Conservation (phyloP, 148 eudicot species). For the Amaranthus cruentus region DNA sequence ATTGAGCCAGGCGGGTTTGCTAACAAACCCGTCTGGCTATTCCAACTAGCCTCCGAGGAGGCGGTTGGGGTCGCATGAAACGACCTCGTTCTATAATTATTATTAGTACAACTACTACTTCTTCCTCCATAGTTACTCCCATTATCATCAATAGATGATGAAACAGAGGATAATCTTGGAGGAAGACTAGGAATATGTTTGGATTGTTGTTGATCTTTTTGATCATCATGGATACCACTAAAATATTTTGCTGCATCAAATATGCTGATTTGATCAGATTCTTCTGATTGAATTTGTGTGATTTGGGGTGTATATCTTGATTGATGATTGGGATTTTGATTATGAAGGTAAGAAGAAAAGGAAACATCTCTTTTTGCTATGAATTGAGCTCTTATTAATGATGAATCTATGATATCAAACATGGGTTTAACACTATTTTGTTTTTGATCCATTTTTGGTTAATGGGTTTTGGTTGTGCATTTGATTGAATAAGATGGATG, state of each 20-base stretch:
- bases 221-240: slow-evolving; percentile 38
- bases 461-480: background rate
- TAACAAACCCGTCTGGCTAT: slow-evolving; percentile 72
- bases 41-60: slow-evolving; percentile 88
- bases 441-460: slow-evolving; percentile 17
- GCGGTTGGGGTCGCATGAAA: slow-evolving; percentile 71
- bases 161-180: slow-evolving; percentile 48
- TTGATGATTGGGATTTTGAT: slow-evolving; percentile 5
- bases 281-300: slow-evolving; percentile 22
- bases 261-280: slow-evolving; percentile 57
- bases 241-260: slow-evolving; percentile 79
- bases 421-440: slow-evolving; percentile 19
- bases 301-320: background rate
- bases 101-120: slow-evolving; percentile 12
- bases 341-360: slow-evolving; percentile 39
- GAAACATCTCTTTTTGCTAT: slow-evolving; percentile 31
- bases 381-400: slow-evolving; percentile 32
- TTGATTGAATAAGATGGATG: background rate
- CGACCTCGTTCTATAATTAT: slow-evolving; percentile 39
- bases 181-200: slow-evolving; percentile 23
- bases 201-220: slow-evolving; percentile 3
- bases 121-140: slow-evolving; percentile 19
- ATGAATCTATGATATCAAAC: slow-evolving; percentile 28
- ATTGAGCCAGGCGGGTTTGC: slow-evolving; percentile 48
- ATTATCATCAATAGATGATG: slow-evolving; percentile 35